Conservation (phyloP, 1,284 basidiomycete species). For the Neolentinus lepideus region DNA sequence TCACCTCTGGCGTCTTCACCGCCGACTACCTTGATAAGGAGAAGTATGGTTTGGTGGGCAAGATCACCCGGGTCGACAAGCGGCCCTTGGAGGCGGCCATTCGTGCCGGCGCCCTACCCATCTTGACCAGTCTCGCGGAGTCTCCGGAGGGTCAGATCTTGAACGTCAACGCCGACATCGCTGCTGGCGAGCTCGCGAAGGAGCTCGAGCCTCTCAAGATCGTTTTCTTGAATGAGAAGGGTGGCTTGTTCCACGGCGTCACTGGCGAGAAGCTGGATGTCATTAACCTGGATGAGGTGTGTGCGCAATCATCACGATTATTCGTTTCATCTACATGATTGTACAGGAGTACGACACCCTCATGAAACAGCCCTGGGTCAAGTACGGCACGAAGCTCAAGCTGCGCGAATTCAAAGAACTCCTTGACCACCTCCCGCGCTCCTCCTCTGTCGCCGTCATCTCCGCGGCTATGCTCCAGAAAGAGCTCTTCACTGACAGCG, state of each 20-base stretch:
- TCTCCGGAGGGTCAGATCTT: constrained; percentile 89
- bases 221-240: constrained; percentile 98
- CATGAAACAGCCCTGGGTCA: constrained; percentile 99
- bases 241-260: constrained; percentile 95
- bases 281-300: constrained; percentile 95
- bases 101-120: constrained; percentile 87
- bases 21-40: constrained; percentile 91
- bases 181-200: constrained; percentile 92
- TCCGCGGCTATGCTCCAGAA: constrained; percentile 91
- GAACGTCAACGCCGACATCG: constrained; percentile 96
- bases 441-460: constrained; percentile 98
- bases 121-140: constrained; percentile 89
- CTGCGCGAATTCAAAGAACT: constrained; percentile 99
- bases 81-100: constrained; percentile 93
- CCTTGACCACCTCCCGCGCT: constrained; percentile 95
- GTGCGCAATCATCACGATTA: constrained; percentile 11
- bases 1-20: constrained; percentile 93
- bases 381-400: constrained; percentile 99
- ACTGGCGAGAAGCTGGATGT: constrained; percentile 92
- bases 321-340: constrained; percentile 4
- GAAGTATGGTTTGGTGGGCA: constrained; percentile 93
- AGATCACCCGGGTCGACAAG: constrained; percentile 90
- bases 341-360: constrained; percentile 88
- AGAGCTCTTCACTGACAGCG: constrained; percentile 98
- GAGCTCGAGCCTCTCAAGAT: constrained; percentile 99